These are phyloP conservation scores for Leccinum variabile DNA, from an alignment of 1,284 basidiomycete species.

Conservation along the genomic window DNA sequence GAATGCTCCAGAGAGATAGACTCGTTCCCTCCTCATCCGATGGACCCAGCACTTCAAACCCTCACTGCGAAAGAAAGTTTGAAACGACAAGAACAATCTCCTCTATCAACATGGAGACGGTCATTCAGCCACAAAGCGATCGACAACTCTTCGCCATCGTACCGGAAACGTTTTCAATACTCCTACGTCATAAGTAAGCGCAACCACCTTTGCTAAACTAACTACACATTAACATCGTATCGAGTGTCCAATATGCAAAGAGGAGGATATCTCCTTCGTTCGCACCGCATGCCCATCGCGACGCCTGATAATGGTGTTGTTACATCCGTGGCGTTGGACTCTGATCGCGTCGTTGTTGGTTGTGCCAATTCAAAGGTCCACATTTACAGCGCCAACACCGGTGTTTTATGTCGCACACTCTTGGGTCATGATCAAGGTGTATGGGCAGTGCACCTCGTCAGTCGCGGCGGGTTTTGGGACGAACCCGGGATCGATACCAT, in stretches of 20 bases:
- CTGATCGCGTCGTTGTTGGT: constrained; percentile 86
- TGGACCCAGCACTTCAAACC: constrained; percentile 43
- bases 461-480: constrained; percentile 44
- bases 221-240: constrained; percentile 6
- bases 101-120: constrained; percentile 26
- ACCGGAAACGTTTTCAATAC: constrained; percentile 72
- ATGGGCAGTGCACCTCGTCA: constrained; percentile 86
- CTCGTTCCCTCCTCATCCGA: constrained; percentile 34
- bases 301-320: constrained; percentile 72
- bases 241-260: constrained; percentile 84
- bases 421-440: constrained; percentile 88
- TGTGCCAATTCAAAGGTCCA: constrained; percentile 89
- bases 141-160: constrained; percentile 45
- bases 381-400: constrained; percentile 82
- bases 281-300: constrained; percentile 62
- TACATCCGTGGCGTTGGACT: constrained; percentile 85
- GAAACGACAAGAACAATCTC: constrained; percentile 25
- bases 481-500: constrained; percentile 25
- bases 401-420: constrained; percentile 76
- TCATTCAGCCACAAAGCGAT: constrained; percentile 18
- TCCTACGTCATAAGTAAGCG: constrained; percentile 73
- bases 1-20: constrained; percentile 35
- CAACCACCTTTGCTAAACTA: constrained; percentile 1
- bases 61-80: constrained; percentile 37
- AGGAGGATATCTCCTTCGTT: constrained; percentile 75